A percentile compares a stretch with the other conserved stretches of the same genome.
Conservation (phyloP, 176 grass and related monocot genomes). For the Pontederia crassipes region DNA sequence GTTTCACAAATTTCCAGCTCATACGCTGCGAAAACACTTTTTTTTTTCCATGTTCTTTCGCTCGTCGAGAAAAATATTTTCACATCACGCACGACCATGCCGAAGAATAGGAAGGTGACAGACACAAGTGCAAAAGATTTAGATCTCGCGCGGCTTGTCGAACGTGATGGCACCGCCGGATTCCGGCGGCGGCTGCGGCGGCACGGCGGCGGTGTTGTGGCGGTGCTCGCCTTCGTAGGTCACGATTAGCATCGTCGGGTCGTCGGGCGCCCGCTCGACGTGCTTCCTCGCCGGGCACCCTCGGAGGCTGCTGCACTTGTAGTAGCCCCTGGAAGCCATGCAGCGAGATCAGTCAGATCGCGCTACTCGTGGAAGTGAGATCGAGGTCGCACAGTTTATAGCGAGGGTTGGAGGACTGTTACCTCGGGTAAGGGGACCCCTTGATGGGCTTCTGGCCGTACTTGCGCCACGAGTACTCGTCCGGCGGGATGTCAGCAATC, state of each 20-base stretch:
- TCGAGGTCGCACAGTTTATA: neutral
- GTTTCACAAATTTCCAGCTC: too few species aligned
- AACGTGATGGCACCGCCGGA: neutral
- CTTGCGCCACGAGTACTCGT: slow-evolving; percentile 26
- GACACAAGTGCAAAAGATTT: too few species aligned
- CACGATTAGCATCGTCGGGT: slow-evolving; percentile 23
- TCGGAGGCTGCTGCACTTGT: slow-evolving; percentile 20
- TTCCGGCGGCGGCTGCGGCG: neutral
- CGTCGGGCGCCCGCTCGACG: slow-evolving; percentile 22
- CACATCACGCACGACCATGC: too few species aligned
- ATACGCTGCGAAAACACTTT: too few species aligned
- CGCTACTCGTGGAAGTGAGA: neutral
- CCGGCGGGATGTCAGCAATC: slow-evolving; percentile 16
- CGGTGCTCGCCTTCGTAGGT: slow-evolving; percentile 27
- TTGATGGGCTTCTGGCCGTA: slow-evolving; percentile 30
- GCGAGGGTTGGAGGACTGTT: neutral
- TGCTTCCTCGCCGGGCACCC: slow-evolving; percentile 25
- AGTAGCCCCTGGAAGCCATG: slow-evolving; percentile 11
- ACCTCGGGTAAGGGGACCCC: slow-evolving; percentile 24
- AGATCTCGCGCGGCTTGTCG: too few species aligned
- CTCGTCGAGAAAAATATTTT: too few species aligned
- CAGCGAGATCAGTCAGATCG: neutral
- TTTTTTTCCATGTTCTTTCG: too few species aligned
- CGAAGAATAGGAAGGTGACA: too few species aligned
- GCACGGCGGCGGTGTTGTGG: slow-evolving; percentile 1